Evolutionary conservation across 176 grass and related monocot species (phyloP).

Genomic region (Musa troglodytarum): DNA sequence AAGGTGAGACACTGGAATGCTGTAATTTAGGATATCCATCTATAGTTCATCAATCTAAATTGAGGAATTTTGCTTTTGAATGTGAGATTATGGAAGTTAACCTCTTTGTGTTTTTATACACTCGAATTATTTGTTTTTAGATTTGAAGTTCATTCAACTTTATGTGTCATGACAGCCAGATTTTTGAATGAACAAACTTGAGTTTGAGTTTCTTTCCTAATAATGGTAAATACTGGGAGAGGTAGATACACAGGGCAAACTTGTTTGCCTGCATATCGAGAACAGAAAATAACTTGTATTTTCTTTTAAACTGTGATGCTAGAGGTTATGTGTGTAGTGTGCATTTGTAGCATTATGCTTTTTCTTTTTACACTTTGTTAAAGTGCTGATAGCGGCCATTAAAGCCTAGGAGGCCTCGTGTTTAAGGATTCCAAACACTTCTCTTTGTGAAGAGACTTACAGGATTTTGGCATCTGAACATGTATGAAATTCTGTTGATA

Average conservation of each 20-base stretch:
- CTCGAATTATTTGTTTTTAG: too few species aligned
- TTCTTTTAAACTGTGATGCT: background rate
- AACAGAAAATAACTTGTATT: background rate
- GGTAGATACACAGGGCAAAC: too few species aligned
- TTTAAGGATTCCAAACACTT: conserved; percentile 1
- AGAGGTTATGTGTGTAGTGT: too few species aligned
- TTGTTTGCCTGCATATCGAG: too few species aligned
- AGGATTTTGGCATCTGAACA: background rate
- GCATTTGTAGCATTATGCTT: background rate
- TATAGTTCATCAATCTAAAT: too few species aligned
- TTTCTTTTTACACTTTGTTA: background rate
- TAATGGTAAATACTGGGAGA: too few species aligned
- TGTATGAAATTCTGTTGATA: conserved; percentile 23
- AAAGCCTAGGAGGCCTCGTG: background rate
- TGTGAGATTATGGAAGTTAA: too few species aligned
- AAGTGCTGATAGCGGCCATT: background rate
- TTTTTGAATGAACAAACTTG: background rate
- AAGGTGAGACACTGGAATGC: background rate
- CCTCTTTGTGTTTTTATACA: too few species aligned
- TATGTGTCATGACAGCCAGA: background rate
- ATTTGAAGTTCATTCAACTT: background rate
- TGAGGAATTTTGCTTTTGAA: too few species aligned
- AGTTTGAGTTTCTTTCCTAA: too few species aligned
- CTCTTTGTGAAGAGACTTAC: background rate
- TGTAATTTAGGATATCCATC: too few species aligned